phyloP scores from a whole-genome alignment of 192 early-diverging fungal species.

The Lobulomyces angularis region DNA sequence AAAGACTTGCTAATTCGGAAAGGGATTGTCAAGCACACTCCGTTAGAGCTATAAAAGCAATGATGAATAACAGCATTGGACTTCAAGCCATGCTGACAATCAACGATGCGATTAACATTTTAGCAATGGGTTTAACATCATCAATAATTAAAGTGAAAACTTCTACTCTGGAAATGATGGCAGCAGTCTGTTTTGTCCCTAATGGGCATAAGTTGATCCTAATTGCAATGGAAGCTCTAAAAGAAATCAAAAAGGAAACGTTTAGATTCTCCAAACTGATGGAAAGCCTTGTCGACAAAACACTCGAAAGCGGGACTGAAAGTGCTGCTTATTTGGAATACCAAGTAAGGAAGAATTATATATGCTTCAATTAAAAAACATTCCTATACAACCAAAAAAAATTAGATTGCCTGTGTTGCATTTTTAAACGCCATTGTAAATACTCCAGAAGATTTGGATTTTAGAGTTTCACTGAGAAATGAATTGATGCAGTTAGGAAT shows the following conservation, averaged over 20 bases:
- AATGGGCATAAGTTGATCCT: constrained; percentile 13
- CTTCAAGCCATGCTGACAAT: constrained; percentile 3
- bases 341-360: constrained; percentile 4
- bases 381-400: background rate
- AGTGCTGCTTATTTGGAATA: constrained; percentile 7
- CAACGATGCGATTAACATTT: constrained; percentile 6
- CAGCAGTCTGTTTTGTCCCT: constrained; percentile 18
- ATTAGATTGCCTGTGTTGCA: constrained; percentile 11
- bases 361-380: too few species aligned
- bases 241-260: background rate
- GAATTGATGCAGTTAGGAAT: constrained; percentile 11
- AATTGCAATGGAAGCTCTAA: constrained; percentile 7
- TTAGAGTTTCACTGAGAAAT: constrained; percentile 7
- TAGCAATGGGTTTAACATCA: constrained; percentile 7
- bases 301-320: constrained; percentile 3
- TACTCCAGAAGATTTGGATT: constrained; percentile 15
- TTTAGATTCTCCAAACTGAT: constrained; percentile 6
- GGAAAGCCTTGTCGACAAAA: constrained; percentile 2
- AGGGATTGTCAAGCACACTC: constrained; percentile 3
- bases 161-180: constrained; percentile 9
- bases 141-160: constrained; percentile 1
- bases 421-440: constrained; percentile 21
- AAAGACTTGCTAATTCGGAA: constrained; percentile 7
- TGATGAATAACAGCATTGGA: constrained; percentile 14
- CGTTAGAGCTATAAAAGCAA: constrained; percentile 13